These are phyloP conservation scores for Entomortierella beljakovae DNA, from an alignment of 192 early-diverging fungal genomes.

Conservation along the genomic window DNA sequence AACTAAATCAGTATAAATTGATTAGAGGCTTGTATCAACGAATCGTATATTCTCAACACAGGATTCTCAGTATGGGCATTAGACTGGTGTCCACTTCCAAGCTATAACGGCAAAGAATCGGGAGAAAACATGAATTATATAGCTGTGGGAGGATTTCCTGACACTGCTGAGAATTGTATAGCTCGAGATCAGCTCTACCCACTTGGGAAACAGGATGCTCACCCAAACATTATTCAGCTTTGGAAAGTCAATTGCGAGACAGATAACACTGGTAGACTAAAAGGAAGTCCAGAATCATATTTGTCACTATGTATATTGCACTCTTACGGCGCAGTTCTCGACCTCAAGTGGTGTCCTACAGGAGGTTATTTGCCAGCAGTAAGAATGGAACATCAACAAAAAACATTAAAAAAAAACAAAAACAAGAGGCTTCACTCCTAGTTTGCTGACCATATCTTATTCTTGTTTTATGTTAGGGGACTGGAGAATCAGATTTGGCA, in stretches of 20 bases:
- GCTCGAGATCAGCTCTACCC: conserved; percentile 40
- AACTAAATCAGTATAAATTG: no score
- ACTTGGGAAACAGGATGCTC: conserved; percentile 44
- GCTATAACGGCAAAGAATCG: neutral
- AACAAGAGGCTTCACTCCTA: neutral
- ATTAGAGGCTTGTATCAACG: conserved; percentile 26
- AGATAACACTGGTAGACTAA: conserved; percentile 20
- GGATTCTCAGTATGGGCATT: conserved; percentile 44
- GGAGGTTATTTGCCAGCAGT: conserved; percentile 37
- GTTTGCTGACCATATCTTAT: neutral
- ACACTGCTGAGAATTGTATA: conserved; percentile 45
- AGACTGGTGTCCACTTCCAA: conserved; percentile 36
- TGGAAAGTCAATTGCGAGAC: conserved; percentile 40
- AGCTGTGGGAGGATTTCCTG: conserved; percentile 45
- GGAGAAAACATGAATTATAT: conserved; percentile 17
- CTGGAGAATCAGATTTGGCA: neutral
- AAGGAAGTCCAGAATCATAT: conserved; percentile 12
- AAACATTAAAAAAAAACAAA: neutral
- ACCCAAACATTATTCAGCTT: conserved; percentile 46
- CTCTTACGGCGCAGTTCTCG: conserved; percentile 40
- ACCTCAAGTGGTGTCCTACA: conserved; percentile 49
- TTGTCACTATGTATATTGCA: conserved; percentile 38
- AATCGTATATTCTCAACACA: conserved; percentile 33
- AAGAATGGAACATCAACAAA: neutral
- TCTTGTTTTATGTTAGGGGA: neutral